A percentile compares a stretch with the other conserved stretches of the same genome.
Evolutionary conservation across 1,284 basidiomycete species (phyloP).

Genomic region (Omphalotus olearius): DNA sequence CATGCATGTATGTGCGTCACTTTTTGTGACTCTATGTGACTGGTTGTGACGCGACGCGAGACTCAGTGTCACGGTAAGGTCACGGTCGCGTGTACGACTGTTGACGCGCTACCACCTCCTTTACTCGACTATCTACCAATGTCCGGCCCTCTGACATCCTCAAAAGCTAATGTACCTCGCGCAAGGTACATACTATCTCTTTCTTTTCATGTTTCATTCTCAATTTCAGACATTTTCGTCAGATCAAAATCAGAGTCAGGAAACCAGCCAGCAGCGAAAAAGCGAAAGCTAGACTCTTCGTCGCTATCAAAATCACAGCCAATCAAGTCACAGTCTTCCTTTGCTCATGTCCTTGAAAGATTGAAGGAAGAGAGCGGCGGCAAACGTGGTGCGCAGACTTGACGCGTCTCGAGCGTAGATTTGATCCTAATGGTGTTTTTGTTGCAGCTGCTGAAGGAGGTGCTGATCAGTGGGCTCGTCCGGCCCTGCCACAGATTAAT

Average conservation of each 20-base stretch:
- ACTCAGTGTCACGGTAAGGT: too few relatives aligned
- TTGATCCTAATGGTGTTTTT: neutral
- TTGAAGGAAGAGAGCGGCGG: slow-evolving; percentile 65
- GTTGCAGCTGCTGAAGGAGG: slow-evolving; percentile 65
- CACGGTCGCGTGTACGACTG: too few relatives aligned
- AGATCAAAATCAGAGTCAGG: slow-evolving; percentile 8
- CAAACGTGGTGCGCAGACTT: slow-evolving; percentile 32
- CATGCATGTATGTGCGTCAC: too few relatives aligned
- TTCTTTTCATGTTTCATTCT: neutral
- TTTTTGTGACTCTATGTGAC: too few relatives aligned
- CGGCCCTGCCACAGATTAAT: slow-evolving; percentile 53
- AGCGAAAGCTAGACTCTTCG: slow-evolving; percentile 9
- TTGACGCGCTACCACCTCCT: too few relatives aligned
- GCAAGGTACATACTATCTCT: neutral
- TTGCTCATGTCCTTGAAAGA: slow-evolving; percentile 74
- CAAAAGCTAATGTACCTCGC: slow-evolving; percentile 7
- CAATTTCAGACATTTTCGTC: neutral
- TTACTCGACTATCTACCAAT: too few relatives aligned
- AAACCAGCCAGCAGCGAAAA: slow-evolving; percentile 11
- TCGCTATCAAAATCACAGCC: slow-evolving; percentile 5
- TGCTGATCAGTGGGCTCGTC: slow-evolving; percentile 76
- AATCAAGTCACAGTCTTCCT: slow-evolving; percentile 39
- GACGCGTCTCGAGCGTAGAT: neutral
- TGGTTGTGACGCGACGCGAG: too few relatives aligned
- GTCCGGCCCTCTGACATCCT: neutral